Conservation (phyloP, 495 filamentous ascomycete genomes). For the Penicillium egyptiacum region DNA sequence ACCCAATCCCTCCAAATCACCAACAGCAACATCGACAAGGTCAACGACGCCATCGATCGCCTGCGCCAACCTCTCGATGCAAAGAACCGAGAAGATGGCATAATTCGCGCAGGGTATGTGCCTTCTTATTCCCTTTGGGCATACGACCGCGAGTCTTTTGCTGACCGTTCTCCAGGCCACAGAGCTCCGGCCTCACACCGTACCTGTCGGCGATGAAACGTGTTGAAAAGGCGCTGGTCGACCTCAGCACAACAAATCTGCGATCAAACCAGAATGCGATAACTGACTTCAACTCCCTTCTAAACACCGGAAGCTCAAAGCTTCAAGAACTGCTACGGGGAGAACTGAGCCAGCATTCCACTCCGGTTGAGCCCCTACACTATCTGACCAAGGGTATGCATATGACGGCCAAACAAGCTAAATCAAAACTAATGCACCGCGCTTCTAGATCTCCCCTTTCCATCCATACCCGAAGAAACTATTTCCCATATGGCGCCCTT, state of each 20-base stretch:
- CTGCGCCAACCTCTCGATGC: conserved; percentile 85
- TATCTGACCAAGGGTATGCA: conserved; percentile 81
- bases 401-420: neutral
- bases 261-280: conserved; percentile 89
- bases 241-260: conserved; percentile 83
- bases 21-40: conserved; percentile 83
- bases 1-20: conserved; percentile 83
- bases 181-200: conserved; percentile 74
- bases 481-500: conserved; percentile 58
- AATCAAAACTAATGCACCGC: neutral
- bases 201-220: conserved; percentile 89
- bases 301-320: conserved; percentile 74
- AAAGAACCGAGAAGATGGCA: conserved; percentile 82
- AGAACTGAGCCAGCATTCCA: conserved; percentile 68
- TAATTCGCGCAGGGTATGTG: conserved; percentile 76
- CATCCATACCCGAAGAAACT: conserved; percentile 57
- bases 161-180: conserved; percentile 54
- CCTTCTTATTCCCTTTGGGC: neutral
- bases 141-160: neutral
- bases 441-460: conserved; percentile 63
- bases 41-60: conserved; percentile 81
- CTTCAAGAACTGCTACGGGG: conserved; percentile 81
- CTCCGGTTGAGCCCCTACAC: conserved; percentile 82
- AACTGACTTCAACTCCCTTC: conserved; percentile 69
- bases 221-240: conserved; percentile 72